Base-by-base conservation (phyloP, 2,329 filamentous ascomycete species). In the Hypoxylon sp. region DNA sequence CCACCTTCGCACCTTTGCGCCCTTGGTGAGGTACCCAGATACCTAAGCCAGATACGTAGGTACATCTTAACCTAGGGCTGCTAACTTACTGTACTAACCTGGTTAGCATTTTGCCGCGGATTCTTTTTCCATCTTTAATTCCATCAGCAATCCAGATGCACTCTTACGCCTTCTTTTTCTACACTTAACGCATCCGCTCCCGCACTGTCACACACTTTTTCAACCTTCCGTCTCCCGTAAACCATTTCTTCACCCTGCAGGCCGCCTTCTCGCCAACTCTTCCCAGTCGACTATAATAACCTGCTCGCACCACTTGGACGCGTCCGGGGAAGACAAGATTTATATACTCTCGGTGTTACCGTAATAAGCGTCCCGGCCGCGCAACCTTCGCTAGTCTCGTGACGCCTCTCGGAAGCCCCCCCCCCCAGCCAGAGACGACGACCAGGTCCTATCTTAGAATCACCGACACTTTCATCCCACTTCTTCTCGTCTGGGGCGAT, bases 1-100 rank as follows among this genome's bases (percentile, higher is more conserved):
- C 52, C 58, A 65, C 62, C 61, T 53, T 60, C 37, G 41, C 31
- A 56, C 52, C 64, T 63, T 58, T 67, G 58, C 64, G n/a, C n/a
- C n/a, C n/a, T n/a, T n/a, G n/a, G n/a, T n/a, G n/a, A n/a, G n/a
- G n/a, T n/a, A n/a, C n/a, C n/a, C n/a, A n/a, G n/a, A n/a, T n/a
- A n/a, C n/a, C n/a, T n/a, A n/a, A n/a, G n/a, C n/a, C n/a, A n/a
- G n/a, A n/a, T n/a, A n/a, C n/a, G n/a, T n/a, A n/a, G n/a, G n/a
- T n/a, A n/a, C n/a, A n/a, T n/a, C n/a, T 58, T 45, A 23, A 31
- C 29, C 24, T 58, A 61, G 58, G 61, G 55, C 58, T n/a, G n/a
- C n/a, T n/a, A 58, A 54, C 60, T 63, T 63, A 61, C 58, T 63
- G 60, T 63, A 63, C 51, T 52, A 60, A 60, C 56, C 51, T 51